Evolutionary conservation across 2,329 filamentous ascomycete genomes (phyloP).

Genomic region (Colletotrichum sublineola): DNA sequence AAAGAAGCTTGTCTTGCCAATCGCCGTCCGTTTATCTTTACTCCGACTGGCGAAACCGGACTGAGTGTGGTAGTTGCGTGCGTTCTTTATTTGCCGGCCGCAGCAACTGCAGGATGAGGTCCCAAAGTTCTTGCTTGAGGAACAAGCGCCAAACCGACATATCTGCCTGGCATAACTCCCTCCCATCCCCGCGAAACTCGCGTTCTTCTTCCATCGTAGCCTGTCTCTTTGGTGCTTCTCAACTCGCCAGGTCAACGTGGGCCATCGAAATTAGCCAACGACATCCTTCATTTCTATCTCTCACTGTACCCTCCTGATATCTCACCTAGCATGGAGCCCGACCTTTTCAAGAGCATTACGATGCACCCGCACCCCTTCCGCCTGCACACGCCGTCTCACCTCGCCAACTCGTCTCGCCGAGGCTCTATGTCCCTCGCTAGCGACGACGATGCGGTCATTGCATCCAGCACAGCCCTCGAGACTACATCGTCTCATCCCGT

Average conservation of each 20-base stretch:
- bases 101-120: background rate
- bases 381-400: constrained; percentile 50
- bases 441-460: constrained; percentile 45
- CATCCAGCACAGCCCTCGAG: constrained; percentile 63
- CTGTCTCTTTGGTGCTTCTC: background rate
- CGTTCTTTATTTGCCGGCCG: background rate
- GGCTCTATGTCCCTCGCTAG: constrained; percentile 38
- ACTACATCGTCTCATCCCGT: constrained; percentile 46
- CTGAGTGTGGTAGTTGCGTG: background rate
- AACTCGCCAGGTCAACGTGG: background rate
- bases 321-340: constrained; percentile 55
- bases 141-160: background rate
- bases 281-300: background rate
- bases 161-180: background rate
- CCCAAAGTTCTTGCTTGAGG: background rate
- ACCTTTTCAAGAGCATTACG: constrained; percentile 57
- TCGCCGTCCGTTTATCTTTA: background rate
- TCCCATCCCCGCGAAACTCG: background rate
- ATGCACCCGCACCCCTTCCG: constrained; percentile 61
- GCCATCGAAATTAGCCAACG: background rate
- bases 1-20: constrained; percentile 12
- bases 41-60: background rate
- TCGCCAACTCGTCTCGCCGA: constrained; percentile 45
- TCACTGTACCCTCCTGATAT: background rate
- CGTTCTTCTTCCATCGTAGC: background rate